Base-by-base conservation (phyloP, 805 yeast genomes). In the Pichia gijzeniarum region DNA sequence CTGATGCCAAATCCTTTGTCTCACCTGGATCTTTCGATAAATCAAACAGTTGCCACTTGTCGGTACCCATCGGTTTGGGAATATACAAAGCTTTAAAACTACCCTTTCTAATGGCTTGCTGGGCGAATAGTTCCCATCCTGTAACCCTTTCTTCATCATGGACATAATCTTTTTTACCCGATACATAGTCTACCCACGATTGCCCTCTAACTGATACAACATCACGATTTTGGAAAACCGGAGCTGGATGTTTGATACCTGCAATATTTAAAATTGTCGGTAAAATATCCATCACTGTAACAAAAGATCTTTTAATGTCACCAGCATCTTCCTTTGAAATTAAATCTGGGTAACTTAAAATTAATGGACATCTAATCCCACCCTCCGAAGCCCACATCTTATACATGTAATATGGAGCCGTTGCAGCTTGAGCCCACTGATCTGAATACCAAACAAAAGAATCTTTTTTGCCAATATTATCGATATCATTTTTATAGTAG, bases 371-470 rank as follows among this genome's bases (percentile, higher is more conserved):
- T 18, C 79, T 68, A 20, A 77, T 73, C 9, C 82, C 84, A 28
- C 82, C 83, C 56, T 79, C 82, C 4, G 76, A 65, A 3, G 79
- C 71, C 74, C 78, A 78, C 67, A 70, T 70, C 54, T 77, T 78
- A 57, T 68, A 75, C 72, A 73, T 72, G 45, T 68, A 67, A 14
- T 70, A 60, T 1, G 81, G 82, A 2, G 80, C 77, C 17, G 81
- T 76, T 2, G 80, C 77, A 9, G 82, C 82, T 51, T 76, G 80
- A 0, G 82, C 81, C 81, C 81, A 76, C 54, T 74, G 71, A 45
- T 76, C 79, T 1, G 74, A 71, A 50, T 76, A 76, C 70, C 71
- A 73, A 8, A 67, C 71, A 54, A 73, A 76, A 4, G 79, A 72
- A 49, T 75, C 63, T 28, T 49, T 47, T 19, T 65, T 68, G 6